A percentile compares a stretch with the other conserved stretches of the same genome.
Conservation (phyloP, 305 asterid genomes). For the Fraxinus paxiana region DNA sequence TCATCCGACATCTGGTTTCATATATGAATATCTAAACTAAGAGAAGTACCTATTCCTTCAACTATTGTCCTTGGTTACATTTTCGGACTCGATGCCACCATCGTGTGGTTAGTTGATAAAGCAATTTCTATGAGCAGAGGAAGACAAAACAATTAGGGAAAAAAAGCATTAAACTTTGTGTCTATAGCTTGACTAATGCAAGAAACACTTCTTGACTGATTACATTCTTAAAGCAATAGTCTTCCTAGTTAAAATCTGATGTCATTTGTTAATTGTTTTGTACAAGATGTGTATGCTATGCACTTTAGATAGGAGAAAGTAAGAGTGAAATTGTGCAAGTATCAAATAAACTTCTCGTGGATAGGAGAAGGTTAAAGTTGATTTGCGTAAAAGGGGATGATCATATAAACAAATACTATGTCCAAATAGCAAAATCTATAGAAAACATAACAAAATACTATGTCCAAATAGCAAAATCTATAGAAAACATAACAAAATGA, state of each 20-base stretch:
- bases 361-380: neutral
- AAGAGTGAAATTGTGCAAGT: neutral
- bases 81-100: neutral
- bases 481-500: neutral
- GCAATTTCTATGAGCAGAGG: neutral
- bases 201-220: neutral
- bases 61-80: neutral
- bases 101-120: neutral
- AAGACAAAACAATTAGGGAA: neutral
- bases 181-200: neutral
- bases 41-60: neutral
- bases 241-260: neutral
- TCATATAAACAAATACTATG: neutral
- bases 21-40: neutral
- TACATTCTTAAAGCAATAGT: neutral
- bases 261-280: neutral
- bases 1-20: neutral
- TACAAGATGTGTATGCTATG: neutral
- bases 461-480: neutral
- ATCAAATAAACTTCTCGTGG: neutral
- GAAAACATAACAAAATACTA: neutral
- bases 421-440: neutral
- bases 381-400: neutral
- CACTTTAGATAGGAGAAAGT: neutral
- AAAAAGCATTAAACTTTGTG: neutral